These are phyloP conservation scores for Cercospora sojina DNA, from an alignment of 2,329 filamentous ascomycete species.

Conservation along the genomic window DNA sequence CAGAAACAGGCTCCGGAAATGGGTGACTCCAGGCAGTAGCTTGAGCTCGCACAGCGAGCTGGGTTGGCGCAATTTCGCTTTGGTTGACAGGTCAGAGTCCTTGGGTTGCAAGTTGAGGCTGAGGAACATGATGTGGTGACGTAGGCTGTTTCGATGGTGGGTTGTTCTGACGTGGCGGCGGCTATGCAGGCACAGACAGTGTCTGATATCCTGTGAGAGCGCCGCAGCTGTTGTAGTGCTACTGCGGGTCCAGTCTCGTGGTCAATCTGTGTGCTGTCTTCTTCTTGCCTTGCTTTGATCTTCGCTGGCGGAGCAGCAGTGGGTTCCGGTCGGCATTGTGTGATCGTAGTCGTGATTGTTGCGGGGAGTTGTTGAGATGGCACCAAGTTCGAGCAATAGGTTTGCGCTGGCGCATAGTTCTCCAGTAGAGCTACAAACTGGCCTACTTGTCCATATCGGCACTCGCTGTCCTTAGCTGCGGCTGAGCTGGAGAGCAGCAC, in stretches of 20 bases:
- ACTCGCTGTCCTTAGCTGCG: slow-evolving; percentile 9
- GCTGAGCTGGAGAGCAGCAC: background rate
- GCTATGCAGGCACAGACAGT: slow-evolving; percentile 18
- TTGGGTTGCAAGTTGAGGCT: slow-evolving; percentile 4
- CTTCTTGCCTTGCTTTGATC: background rate
- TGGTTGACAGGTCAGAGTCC: slow-evolving; percentile 11
- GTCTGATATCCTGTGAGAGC: background rate
- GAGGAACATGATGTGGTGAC: background rate
- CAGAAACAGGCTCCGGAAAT: slow-evolving; percentile 21
- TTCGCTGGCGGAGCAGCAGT: background rate
- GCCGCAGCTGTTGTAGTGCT: slow-evolving; percentile 6
- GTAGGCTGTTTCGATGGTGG: background rate
- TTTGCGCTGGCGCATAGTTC: slow-evolving; percentile 17
- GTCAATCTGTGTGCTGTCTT: background rate
- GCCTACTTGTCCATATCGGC: slow-evolving; percentile 7
- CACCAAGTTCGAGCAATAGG: slow-evolving; percentile 11
- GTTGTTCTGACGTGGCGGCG: background rate
- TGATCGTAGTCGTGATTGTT: slow-evolving; percentile 14
- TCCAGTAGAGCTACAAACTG: slow-evolving; percentile 13
- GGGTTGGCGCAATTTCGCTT: slow-evolving; percentile 21
- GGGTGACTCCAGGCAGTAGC: slow-evolving; percentile 20
- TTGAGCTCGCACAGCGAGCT: slow-evolving; percentile 16
- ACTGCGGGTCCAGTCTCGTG: background rate
- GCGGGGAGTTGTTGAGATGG: background rate
- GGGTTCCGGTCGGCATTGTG: slow-evolving; percentile 2